phyloP scores from a whole-genome alignment of 768 basidiomycete genomes.

The Mycena haematopus region DNA sequence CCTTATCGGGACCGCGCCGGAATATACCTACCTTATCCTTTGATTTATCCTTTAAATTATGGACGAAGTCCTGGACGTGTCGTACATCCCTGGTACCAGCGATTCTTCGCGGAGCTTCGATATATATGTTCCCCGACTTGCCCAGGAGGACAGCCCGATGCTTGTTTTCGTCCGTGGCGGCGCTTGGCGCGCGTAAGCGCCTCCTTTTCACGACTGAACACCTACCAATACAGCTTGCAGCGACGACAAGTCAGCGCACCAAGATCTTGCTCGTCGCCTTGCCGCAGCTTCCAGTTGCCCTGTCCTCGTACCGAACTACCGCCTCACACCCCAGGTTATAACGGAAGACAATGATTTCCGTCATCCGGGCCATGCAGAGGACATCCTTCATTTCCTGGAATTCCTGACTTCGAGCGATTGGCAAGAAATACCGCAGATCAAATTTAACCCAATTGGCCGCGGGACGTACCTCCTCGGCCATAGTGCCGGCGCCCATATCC shows the following conservation, averaged over 20 bases:
- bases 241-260: constrained; percentile 20
- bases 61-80: background rate
- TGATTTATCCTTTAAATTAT: no score
- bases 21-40: no score
- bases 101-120: constrained; percentile 57
- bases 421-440: constrained; percentile 40
- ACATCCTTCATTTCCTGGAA: constrained; percentile 65
- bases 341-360: constrained; percentile 47
- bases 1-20: no score
- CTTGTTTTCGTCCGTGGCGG: constrained; percentile 84
- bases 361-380: constrained; percentile 77
- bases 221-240: constrained; percentile 42
- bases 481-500: constrained; percentile 85
- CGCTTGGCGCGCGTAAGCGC: constrained; percentile 77
- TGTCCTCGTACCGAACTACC: constrained; percentile 81
- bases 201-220: constrained; percentile 9
- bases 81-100: background rate
- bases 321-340: constrained; percentile 52
- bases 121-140: constrained; percentile 47
- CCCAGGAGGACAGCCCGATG: constrained; percentile 12
- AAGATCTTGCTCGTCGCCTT: constrained; percentile 56
- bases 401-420: constrained; percentile 54
- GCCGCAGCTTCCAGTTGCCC: constrained; percentile 55
- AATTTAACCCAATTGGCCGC: constrained; percentile 41
- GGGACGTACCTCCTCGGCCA: constrained; percentile 74